Percentiles rank a stretch among this genome's conserved stretches.
These are phyloP conservation scores for Sphagnum magellanicum DNA, from an alignment of 228 moss, liverwort and hornwort genomes.

Conservation along the genomic window DNA sequence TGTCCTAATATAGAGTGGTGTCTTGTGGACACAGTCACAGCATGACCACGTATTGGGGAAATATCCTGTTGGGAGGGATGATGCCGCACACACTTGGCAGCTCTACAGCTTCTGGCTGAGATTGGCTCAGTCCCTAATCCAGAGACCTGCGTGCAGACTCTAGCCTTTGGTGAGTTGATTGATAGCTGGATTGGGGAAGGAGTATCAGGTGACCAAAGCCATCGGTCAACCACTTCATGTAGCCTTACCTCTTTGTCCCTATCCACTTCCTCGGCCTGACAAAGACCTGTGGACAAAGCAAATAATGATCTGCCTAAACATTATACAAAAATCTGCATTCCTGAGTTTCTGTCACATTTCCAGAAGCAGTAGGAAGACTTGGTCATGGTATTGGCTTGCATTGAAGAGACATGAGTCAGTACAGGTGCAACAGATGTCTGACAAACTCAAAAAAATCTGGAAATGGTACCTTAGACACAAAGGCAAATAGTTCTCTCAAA, in stretches of 20 bases:
- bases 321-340: too few species aligned
- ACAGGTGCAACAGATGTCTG: too few species aligned
- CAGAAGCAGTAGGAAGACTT: too few species aligned
- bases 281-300: too few species aligned
- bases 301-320: too few species aligned
- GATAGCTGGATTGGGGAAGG: background rate
- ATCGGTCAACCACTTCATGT: background rate
- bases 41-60: slow-evolving; percentile 95
- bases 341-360: too few species aligned
- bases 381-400: too few species aligned
- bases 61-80: slow-evolving; percentile 92
- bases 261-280: slow-evolving; percentile 5
- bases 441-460: too few species aligned
- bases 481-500: too few species aligned
- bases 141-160: slow-evolving; percentile 71
- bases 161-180: background rate
- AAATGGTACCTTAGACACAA: too few species aligned
- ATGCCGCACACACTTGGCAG: slow-evolving; percentile 91
- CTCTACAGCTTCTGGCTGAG: slow-evolving; percentile 82
- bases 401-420: too few species aligned
- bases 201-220: background rate
- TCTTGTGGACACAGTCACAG: slow-evolving; percentile 63
- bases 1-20: background rate
- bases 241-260: background rate
- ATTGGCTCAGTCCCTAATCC: slow-evolving; percentile 72